These are phyloP conservation scores for Phanerochaete carnosa DNA, from an alignment of 768 basidiomycete genomes.

Conservation along the genomic window DNA sequence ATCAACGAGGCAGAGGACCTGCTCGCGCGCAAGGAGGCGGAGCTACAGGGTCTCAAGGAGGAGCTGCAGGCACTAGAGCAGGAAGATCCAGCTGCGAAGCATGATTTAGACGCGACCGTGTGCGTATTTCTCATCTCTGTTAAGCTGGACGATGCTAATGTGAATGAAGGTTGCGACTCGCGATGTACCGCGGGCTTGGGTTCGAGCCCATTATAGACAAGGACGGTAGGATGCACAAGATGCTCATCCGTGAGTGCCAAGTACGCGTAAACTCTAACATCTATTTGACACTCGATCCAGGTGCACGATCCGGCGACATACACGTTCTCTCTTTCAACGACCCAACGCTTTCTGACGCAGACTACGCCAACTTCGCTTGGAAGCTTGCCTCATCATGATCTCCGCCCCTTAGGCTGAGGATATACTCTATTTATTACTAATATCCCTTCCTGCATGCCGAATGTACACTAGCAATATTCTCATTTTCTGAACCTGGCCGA, in stretches of 20 bases:
- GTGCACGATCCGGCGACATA: constrained; percentile 39
- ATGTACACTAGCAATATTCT: background rate
- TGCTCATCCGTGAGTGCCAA: constrained; percentile 64
- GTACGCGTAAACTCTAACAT: no score
- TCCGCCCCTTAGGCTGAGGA: background rate
- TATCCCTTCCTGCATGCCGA: background rate
- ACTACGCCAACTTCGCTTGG: constrained; percentile 34
- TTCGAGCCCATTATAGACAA: constrained; percentile 64
- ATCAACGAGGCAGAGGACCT: constrained; percentile 70
- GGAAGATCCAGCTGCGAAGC: constrained; percentile 70
- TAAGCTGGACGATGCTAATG: constrained; percentile 5
- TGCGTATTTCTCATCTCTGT: constrained; percentile 32
- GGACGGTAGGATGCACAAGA: constrained; percentile 47
- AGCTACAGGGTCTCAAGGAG: constrained; percentile 65
- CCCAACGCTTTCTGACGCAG: constrained; percentile 22
- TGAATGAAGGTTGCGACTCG: constrained; percentile 54
- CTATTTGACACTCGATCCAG: constrained; percentile 30
- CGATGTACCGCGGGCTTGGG: constrained; percentile 68
- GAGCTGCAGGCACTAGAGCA: constrained; percentile 57
- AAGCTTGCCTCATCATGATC: constrained; percentile 31
- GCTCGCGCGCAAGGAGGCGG: constrained; percentile 65
- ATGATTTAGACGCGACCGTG: constrained; percentile 69
- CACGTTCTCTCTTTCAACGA: constrained; percentile 30
- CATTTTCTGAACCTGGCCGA: background rate
- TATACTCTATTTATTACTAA: background rate